Percentiles rank a stretch among this genome's conserved stretches.
Evolutionary conservation across 2,329 filamentous ascomycete genomes (phyloP).

Genomic region (Colletotrichum karsti): DNA sequence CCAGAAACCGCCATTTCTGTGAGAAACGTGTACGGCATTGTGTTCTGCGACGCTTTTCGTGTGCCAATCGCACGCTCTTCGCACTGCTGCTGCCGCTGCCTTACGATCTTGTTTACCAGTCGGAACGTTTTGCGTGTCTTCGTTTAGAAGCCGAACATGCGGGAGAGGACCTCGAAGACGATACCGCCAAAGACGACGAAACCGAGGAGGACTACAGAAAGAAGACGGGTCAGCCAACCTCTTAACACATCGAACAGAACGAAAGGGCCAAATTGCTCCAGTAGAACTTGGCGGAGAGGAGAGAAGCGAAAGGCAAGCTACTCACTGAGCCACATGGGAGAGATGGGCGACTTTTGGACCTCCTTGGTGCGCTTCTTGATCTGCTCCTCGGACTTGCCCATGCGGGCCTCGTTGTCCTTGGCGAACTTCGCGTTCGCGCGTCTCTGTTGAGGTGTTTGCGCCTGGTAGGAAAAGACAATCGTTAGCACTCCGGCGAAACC

Average conservation of each 20-base stretch:
- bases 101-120: background rate
- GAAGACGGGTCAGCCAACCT: background rate
- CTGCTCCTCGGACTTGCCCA: slow-evolving; percentile 76
- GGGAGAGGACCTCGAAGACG: slow-evolving; percentile 64
- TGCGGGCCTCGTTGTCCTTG: slow-evolving; percentile 75
- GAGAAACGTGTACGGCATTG: background rate
- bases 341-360: slow-evolving; percentile 67
- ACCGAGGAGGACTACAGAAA: slow-evolving; percentile 57
- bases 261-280: background rate
- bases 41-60: slow-evolving; percentile 2
- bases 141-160: slow-evolving; percentile 50
- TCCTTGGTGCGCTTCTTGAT: slow-evolving; percentile 69
- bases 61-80: no score
- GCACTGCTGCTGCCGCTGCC: no score
- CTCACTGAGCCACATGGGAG: slow-evolving; percentile 71
- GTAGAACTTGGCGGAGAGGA: background rate
- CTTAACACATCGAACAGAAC: background rate
- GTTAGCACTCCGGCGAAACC: background rate
- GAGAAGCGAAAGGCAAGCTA: slow-evolving; percentile 27
- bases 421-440: slow-evolving; percentile 82
- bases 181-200: slow-evolving; percentile 71
- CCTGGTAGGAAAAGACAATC: slow-evolving; percentile 55
- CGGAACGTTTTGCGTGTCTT: background rate
- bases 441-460: slow-evolving; percentile 86
- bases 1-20: background rate